Base-by-base conservation (phyloP, 1,284 basidiomycete genomes). In the Microbotryum lychnidis-dioicae region DNA sequence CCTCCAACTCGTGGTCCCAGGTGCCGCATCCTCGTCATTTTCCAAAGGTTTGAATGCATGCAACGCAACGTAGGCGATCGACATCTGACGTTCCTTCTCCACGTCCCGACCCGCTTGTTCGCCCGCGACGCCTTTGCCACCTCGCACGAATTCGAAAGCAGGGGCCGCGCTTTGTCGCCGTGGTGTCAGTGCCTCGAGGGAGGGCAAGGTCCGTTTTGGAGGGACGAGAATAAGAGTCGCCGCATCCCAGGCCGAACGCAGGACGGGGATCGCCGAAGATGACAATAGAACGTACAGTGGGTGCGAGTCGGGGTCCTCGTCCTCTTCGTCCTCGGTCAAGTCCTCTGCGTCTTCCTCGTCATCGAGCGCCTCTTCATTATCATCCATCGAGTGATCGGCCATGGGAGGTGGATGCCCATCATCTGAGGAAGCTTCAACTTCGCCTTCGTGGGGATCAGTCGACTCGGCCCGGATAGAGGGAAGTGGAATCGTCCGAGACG, bases 101-200 rank as follows among this genome's bases (percentile, higher is more conserved):
- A 48, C 46, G 21, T 45, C 50, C 5, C 50, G 50, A 9, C 50
- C 50, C n/a, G 33, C 57, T 31, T 42, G 31, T 44, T 58, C 57
- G 29, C 50, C 57, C 6, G 27, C 44, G 48, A 58, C 57, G 14
- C 57, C 57, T 25, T 46, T 58, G 4, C 37, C 50, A 4, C 57
- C 57, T 23, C 57, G 50, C 10, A 58, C 57, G 29, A 58, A 58
- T n/a, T 58, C 57, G 50, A 58, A 58, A 8, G 50, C 57, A 16
- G 50, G 18, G 1, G 49, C 25, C 29, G 37, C 37, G 3, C 48
- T 21, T 6, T 33, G 9, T 49, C 25, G 48, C 16, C 20, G 14
- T 5, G 37, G n/a, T 31, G 25, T 31, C 9, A 58, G 50, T 16
- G 42, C 23, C 5, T 42, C 50, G 33, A 58, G 44, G n/a, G 44